Conservation (phyloP, 2,329 filamentous ascomycete species). For the Epichloe brachyelytri region DNA sequence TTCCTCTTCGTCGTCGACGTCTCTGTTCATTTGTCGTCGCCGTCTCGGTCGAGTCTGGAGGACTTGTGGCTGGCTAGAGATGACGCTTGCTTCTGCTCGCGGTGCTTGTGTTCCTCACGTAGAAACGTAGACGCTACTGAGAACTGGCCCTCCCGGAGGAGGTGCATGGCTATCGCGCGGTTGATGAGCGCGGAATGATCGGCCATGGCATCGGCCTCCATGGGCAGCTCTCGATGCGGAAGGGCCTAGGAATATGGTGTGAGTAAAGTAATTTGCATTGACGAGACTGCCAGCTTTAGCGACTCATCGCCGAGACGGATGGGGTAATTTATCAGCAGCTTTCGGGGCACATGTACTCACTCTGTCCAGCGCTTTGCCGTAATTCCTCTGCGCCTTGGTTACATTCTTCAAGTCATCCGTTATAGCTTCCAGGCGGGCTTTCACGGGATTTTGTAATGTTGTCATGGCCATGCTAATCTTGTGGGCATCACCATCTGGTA, state of each 20-base stretch:
- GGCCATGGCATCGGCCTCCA: conserved; percentile 68
- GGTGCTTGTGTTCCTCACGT: conserved; percentile 46
- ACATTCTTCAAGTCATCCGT: conserved; percentile 74
- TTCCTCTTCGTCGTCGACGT: conserved; percentile 12
- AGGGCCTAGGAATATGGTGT: conserved; percentile 16
- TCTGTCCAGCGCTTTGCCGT: conserved; percentile 75
- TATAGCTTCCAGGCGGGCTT: conserved; percentile 65
- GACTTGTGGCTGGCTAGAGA: conserved; percentile 5
- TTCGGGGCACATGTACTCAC: conserved; percentile 26
- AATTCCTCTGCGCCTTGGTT: conserved; percentile 69
- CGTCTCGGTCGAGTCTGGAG: conserved; percentile 17
- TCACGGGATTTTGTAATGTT: conserved; percentile 76
- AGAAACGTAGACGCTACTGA: conserved; percentile 77
- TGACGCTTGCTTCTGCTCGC: conserved; percentile 8
- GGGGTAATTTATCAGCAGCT: not conserved
- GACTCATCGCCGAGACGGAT: not conserved
- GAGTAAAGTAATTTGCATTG: not conserved
- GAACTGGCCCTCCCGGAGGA: conserved; percentile 90
- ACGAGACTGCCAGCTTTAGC: not conserved
- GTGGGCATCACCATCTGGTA: conserved; percentile 28
- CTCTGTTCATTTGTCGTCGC: conserved; percentile 19
- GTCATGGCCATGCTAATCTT: conserved; percentile 63
- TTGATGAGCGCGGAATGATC: conserved; percentile 70
- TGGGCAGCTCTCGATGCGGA: conserved; percentile 50
- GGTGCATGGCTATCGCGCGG: conserved; percentile 89